Base-by-base conservation (phyloP, 495 filamentous ascomycete species). In the Aspergillus olivimuriae region DNA sequence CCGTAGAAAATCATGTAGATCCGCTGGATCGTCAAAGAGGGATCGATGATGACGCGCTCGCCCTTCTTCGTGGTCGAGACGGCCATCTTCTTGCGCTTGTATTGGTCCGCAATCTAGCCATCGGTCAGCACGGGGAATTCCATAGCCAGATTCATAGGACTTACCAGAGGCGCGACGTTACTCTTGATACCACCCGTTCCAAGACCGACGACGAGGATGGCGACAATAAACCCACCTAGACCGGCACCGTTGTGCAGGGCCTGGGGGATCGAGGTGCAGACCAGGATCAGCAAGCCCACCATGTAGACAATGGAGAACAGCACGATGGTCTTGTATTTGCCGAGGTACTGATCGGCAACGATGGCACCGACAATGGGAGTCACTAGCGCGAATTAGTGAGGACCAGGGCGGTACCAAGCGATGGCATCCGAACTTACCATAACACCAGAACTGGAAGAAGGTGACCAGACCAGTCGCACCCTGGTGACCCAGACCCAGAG, bases 1-100 rank as follows among this genome's bases (percentile, higher is more conserved):
- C 76, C 62, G 57, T 89, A 89, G 61, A 86, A 86, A 41, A 81
- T 74, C 74, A 82, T 80, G 69, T 83, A 83, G 43, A 91, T 82
- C 34, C 80, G 74, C 64, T 87, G 82, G 45, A 85, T 76, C 9
- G 85, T 89, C 35, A 86, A 73, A 34, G 77, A 69, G 1, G 87
- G 86, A 53, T 89, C 84, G 31, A 89, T 77, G 40, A 92, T 77
- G 18, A 86, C 82, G 23, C 77, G 74, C 65, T 89, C 83, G 41
- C 87, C 87, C 40, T 70, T 78, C 62, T 76, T 73, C 19, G 63
- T 58, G 21, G 63, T 66, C 26, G 54, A 51, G 34, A 80, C 55
- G 10, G 62, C 72, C 69, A 80, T 68, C 50, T 76, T 82, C 52
- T 81, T 79, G 20, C 81, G 73, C 48, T 78, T 78, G 43, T 77